phyloP scores from a whole-genome alignment of 2,329 filamentous ascomycete species.

The Aspergillus cejpii region DNA sequence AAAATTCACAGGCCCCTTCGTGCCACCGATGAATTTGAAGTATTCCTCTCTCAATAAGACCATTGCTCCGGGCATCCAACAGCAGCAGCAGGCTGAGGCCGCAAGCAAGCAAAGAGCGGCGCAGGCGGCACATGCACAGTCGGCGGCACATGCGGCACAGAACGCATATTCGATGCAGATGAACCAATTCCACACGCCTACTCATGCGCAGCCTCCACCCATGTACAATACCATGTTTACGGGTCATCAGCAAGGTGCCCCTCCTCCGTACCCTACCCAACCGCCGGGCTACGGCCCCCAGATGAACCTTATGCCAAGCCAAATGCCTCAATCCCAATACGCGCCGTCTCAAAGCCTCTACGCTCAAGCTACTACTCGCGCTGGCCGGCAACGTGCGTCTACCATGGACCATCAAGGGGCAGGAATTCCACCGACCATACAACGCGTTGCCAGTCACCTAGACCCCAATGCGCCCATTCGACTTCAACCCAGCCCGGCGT shows the following conservation, averaged over 20 bases:
- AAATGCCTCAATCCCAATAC: conserved; percentile 61
- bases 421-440: conserved; percentile 85
- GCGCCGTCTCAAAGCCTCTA: conserved; percentile 66
- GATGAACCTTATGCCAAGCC: conserved; percentile 63
- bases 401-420: conserved; percentile 95
- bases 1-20: conserved; percentile 92
- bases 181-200: conserved; percentile 47
- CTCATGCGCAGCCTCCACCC: conserved; percentile 50
- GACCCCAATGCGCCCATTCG: conserved; percentile 92
- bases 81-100: conserved; percentile 91
- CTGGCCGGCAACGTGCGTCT: conserved; percentile 78
- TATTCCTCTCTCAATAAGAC: conserved; percentile 77
- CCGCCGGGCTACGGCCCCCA: conserved; percentile 62
- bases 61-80: conserved; percentile 85
- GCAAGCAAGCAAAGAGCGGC: conserved; percentile 81
- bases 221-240: conserved; percentile 78
- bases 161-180: conserved; percentile 61
- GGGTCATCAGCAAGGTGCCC: conserved; percentile 58
- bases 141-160: conserved; percentile 59
- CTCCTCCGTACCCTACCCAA: conserved; percentile 74
- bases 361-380: conserved; percentile 67
- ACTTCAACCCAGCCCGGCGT: conserved; percentile 89
- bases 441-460: conserved; percentile 90
- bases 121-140: conserved; percentile 60
- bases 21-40: conserved; percentile 95